Base-by-base conservation (phyloP, 225 moss, liverwort and hornwort genomes). In the Straminergon stramineum region DNA sequence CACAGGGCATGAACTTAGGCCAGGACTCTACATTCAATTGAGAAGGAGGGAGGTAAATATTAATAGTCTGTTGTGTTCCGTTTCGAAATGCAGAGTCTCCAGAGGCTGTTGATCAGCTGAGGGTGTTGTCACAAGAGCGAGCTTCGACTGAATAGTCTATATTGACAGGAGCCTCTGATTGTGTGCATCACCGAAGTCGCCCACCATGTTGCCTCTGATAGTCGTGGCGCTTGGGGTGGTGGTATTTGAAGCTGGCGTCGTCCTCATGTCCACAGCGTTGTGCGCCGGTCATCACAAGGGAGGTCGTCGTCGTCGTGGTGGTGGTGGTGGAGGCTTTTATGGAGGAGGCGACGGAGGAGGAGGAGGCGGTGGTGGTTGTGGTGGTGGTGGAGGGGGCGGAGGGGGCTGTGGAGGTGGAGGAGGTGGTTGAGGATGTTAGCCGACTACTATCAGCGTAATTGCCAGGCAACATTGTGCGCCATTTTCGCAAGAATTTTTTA, bases 251-350 rank as follows among this genome's bases (percentile, higher is more conserved):
- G 85, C 88, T 11, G 88, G 81, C 48, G 88, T 56, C 22, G 82
- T 92, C 30, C 76, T 92, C 82, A n/a, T 88, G 85, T 88, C 92
- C 62, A 78, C 88, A 28, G 62, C 88, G 56, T 53, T 90, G 81
- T 92, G 92, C 66, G 34, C 90, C n/a, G 85, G 45, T 61, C 53
- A 55, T 83, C 31, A 26, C 62, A 79, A 8, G 9, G 28, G 28
- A 56, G 15, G 2, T 20, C 76, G 34, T 8, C 77, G 77, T 55
- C 78, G 55, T 55, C 55, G 43, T 79, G 24, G 37, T 55, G 6
- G 11, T 55, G 6, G 11, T 48, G 24, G 34, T 13, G 15, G 43
- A 11, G 74, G 53, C 34, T 0, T 21, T 12, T 76, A 2, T 35
- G 77, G 77, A 53, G 53, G 77, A 53, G 74, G 45, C 3, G 45